A percentile compares a stretch with the other conserved stretches of the same genome.
phyloP scores from a whole-genome alignment of 805 yeast genomes.

The Yamadazyma philogaea region DNA sequence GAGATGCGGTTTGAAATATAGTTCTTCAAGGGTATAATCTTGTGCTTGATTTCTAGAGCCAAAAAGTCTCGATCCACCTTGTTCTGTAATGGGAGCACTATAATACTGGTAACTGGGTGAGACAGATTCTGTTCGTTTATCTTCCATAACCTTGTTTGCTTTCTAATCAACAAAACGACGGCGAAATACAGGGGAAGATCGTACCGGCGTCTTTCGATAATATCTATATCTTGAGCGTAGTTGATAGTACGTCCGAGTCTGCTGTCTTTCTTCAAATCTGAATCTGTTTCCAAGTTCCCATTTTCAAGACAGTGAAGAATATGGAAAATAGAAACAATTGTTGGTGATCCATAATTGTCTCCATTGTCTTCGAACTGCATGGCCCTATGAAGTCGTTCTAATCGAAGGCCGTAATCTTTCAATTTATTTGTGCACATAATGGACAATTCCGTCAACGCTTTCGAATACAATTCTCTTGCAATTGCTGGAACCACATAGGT shows the following conservation, averaged over 20 bases:
- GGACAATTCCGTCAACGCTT: conserved; percentile 36
- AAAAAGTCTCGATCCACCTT: conserved; percentile 16
- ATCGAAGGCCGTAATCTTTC: conserved; percentile 37
- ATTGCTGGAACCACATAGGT: conserved; percentile 35
- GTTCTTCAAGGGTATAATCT: conserved; percentile 15
- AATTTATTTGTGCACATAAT: conserved; percentile 38
- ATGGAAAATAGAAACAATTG: conserved; percentile 35
- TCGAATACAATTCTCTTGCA: conserved; percentile 34
- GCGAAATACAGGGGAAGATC: conserved; percentile 31
- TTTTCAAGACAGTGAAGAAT: conserved; percentile 21
- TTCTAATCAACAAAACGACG: conserved; percentile 47
- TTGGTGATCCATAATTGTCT: conserved; percentile 27
- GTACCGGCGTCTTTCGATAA: conserved; percentile 13
- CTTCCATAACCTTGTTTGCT: conserved; percentile 47
- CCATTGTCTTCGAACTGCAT: conserved; percentile 40
- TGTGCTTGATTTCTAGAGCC: conserved; percentile 12
- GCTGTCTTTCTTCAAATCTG: neutral
- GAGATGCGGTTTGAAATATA: conserved; percentile 12
- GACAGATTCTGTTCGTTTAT: conserved; percentile 25
- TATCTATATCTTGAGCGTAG: neutral
- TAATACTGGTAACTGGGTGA: conserved; percentile 33
- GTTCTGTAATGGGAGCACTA: conserved; percentile 27
- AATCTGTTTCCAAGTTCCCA: neutral
- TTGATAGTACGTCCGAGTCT: neutral
- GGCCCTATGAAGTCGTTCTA: conserved; percentile 45